A percentile compares a stretch with the other conserved stretches of the same genome.
Conservation (phyloP, 2,329 filamentous ascomycete genomes). For the Intubia oerlemansii region DNA sequence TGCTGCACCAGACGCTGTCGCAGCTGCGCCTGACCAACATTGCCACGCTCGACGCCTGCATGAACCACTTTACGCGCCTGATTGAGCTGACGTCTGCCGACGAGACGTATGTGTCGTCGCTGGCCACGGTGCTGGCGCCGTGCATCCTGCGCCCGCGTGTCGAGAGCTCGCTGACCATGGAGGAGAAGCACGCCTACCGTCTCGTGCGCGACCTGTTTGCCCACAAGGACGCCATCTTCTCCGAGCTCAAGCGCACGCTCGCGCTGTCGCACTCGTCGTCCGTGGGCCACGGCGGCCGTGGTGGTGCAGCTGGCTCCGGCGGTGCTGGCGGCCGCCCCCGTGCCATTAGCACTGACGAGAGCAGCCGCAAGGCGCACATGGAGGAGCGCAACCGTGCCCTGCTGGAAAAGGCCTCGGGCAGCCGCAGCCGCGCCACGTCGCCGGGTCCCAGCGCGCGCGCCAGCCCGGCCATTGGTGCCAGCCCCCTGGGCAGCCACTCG, state of each 20-base stretch:
- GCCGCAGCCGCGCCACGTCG: constrained; percentile 52
- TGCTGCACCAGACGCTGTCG: constrained; percentile 86
- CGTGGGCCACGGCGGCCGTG: constrained; percentile 11
- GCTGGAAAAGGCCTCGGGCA: constrained; percentile 40
- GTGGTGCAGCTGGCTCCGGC: constrained; percentile 9
- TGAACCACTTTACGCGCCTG: constrained; percentile 92
- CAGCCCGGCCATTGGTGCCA: too few species aligned
- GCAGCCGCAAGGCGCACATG: constrained; percentile 80
- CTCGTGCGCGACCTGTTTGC: constrained; percentile 80
- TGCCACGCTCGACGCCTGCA: constrained; percentile 91
- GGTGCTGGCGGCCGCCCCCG: constrained; percentile 36
- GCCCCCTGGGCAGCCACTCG: too few species aligned
- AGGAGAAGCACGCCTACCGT: constrained; percentile 82
- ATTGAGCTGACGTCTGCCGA: constrained; percentile 95
- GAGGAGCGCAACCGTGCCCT: constrained; percentile 78
- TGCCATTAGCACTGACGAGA: constrained; percentile 87
- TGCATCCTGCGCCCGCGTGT: constrained; percentile 74
- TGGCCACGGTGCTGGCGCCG: constrained; percentile 57
- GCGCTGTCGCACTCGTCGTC: constrained; percentile 45
- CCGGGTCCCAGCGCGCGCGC: constrained; percentile 36
- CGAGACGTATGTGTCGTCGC: constrained; percentile 55
- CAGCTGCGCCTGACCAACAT: constrained; percentile 93
- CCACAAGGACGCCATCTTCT: constrained; percentile 90
- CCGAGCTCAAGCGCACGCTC: constrained; percentile 80
- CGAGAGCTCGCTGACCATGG: constrained; percentile 81